Evolutionary conservation across 2,329 filamentous ascomycete genomes (phyloP), one percentile per base, ranked within the genome.

Genomic region (Hortaea werneckii): DNA sequence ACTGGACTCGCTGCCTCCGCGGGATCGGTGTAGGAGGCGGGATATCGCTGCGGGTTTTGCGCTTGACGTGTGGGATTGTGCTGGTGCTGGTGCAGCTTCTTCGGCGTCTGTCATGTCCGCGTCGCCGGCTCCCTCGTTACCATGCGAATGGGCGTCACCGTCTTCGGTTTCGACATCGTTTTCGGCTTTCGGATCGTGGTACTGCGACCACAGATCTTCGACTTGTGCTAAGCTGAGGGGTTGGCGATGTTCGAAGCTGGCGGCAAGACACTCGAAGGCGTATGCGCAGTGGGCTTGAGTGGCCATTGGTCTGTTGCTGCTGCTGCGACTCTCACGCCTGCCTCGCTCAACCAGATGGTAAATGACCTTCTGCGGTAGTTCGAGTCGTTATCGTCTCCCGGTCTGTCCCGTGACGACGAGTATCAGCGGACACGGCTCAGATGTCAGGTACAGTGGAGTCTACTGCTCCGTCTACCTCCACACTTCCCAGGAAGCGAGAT

Each of bases 211-310:
- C 6, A 83, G 78, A 12, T 78, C 70, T 67, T 90, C 78, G 49
- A 95, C 76, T 52, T 83, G 74, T 38, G 72, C 65, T 26, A 96
- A 78, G 41, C 72, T 74, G 56, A 88, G 72, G 8, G 85, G 70
- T 48, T 81, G 73, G 50, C 83, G 82, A 52, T 76, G 71, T 55
- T 87, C 78, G 55, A 94, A 85, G 50, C 80, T 78, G 44, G 89
- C 83, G 42, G 79, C 76, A 34, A 98, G 80, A 37, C 76, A 75
- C 68, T 98, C 92, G 73, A 98, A 96, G 72, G 89, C 95, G 67
- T 83, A 89, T 60, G 90, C 80, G 67, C 89, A 95, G 68, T 96
- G 90, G 49, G 82, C 83, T 58, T 78, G 69, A 47, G 84, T 83
- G 41, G 92, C 90, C 90, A 96, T 96, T 30, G 29, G 9, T 35